phyloP scores from a whole-genome alignment of 2,329 filamentous ascomycete species.

The Pseudogymnoascus sp. region DNA sequence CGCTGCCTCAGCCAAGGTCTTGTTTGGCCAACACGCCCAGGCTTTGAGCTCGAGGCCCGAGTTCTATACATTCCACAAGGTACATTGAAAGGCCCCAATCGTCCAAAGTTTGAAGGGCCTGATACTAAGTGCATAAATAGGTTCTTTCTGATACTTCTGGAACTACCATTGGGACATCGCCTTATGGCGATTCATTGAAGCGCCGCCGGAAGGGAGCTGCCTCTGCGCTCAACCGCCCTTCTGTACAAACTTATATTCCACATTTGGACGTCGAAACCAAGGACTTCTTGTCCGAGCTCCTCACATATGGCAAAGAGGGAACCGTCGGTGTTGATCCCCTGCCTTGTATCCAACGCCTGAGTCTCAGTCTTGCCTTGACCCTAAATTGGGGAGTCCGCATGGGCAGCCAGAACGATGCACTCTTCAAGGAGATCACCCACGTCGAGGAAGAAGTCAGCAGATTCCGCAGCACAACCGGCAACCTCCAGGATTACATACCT shows the following conservation, averaged over 20 bases:
- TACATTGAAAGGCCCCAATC: slow-evolving; percentile 16
- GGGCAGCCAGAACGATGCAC: slow-evolving; percentile 46
- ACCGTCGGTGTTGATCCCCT: slow-evolving; percentile 50
- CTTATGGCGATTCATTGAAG: slow-evolving; percentile 57
- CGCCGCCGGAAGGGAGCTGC: slow-evolving; percentile 56
- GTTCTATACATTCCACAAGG: slow-evolving; percentile 53
- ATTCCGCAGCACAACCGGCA: slow-evolving; percentile 52
- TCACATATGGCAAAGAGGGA: slow-evolving; percentile 48
- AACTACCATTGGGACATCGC: slow-evolving; percentile 60
- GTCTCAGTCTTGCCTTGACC: slow-evolving; percentile 52
- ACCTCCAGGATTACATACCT: slow-evolving; percentile 54
- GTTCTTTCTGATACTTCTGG: slow-evolving; percentile 57
- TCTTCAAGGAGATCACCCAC: slow-evolving; percentile 56
- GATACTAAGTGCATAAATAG: slow-evolving; percentile 26
- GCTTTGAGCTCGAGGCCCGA: slow-evolving; percentile 47
- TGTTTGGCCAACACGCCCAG: slow-evolving; percentile 46
- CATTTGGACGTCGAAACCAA: slow-evolving; percentile 55
- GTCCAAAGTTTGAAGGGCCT: not conserved
- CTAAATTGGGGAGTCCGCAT: slow-evolving; percentile 60
- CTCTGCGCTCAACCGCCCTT: slow-evolving; percentile 56
- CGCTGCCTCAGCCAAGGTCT: slow-evolving; percentile 39
- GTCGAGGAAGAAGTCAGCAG: slow-evolving; percentile 53
- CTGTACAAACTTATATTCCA: slow-evolving; percentile 52
- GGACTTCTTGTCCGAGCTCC: slow-evolving; percentile 53
- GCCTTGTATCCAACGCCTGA: slow-evolving; percentile 59